Conservation (phyloP, 2,329 filamentous ascomycete genomes). For the Penicillium sumatraense region DNA sequence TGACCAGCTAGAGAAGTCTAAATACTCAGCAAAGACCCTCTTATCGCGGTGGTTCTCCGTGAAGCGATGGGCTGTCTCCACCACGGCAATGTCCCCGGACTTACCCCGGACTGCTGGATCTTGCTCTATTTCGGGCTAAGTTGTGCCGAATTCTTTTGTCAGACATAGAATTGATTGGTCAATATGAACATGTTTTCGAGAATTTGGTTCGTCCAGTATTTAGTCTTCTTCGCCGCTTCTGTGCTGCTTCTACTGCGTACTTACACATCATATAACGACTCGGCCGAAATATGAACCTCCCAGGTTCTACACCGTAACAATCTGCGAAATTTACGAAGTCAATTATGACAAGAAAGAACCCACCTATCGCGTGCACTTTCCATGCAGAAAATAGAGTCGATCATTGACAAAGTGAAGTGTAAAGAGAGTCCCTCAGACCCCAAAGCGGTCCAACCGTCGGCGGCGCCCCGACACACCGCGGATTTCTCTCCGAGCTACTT, state of each 20-base stretch:
- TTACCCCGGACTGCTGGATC: constrained; percentile 20
- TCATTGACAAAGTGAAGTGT: not conserved
- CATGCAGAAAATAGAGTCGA: not conserved
- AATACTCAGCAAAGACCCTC: constrained; percentile 25
- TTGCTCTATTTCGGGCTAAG: constrained; percentile 3
- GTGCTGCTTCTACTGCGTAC: not conserved
- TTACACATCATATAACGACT: not conserved
- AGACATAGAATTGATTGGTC: not conserved
- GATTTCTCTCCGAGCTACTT: constrained; percentile 20
- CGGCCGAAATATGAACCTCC: too few species aligned
- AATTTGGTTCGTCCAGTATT: not conserved
- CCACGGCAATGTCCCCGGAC: constrained; percentile 25
- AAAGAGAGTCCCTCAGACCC: not conserved
- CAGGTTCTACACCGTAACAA: too few species aligned
- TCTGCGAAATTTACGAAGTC: too few species aligned
- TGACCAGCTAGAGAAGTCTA: constrained; percentile 19
- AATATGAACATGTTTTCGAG: not conserved
- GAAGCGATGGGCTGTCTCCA: constrained; percentile 12
- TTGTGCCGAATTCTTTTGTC: not conserved
- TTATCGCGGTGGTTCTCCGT: constrained; percentile 18
- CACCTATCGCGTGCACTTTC: constrained; percentile 6
- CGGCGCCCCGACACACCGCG: constrained; percentile 15
- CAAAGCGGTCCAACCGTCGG: constrained; percentile 8
- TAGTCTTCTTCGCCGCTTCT: not conserved
- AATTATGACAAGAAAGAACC: too few species aligned